Base-by-base conservation (phyloP, 305 asterid species). In the Fraxinus latifolia region DNA sequence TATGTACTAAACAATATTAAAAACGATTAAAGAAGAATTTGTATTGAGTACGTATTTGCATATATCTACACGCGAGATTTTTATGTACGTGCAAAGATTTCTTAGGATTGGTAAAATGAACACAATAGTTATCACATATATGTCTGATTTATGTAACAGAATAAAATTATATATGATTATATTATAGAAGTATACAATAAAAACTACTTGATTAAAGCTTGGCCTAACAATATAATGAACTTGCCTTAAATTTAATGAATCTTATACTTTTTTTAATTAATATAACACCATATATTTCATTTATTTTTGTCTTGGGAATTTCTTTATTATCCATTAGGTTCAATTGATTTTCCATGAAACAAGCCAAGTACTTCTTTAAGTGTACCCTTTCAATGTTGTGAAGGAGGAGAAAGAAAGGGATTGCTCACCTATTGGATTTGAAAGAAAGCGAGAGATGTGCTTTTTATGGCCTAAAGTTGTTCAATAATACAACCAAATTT, bases 401-500 rank as follows among this genome's bases (percentile, higher is more conserved):
- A 77, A 67, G 79, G 74, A 78, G 9, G 86, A 58, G 86, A 81
- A 84, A 44, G 88, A 89, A 85, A 89, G 77, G 80, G 90, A 85
- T 84, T 85, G 89, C 82, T 87, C 89, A 87, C 78, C 79, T 77
- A 62, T 76, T 89, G 85, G 89, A 87, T 89, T 85, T 85, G 88
- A 82, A 77, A 85, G 76, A 80, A 53, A 78, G 39, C 53, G 60
- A 27, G 55, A 84, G 84, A 88, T 88, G 29, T 84, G 87, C 89
- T 81, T 86, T 86, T 86, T 81, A 39, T 75, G 42, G 81, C 17
- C 50, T 32, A 79, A 67, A 29, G 74, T 67, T 4, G 74, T 67
- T 27, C 37, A 25, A 67, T 25, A 11, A 29, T 67, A 67, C 74
- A 11, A 65, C 73, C 34, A 3, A 65, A 27, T 67, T 67, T 67